A percentile compares a stretch with the other conserved stretches of the same genome.
phyloP scores from a whole-genome alignment of 768 basidiomycete genomes.

The Russula virescens region DNA sequence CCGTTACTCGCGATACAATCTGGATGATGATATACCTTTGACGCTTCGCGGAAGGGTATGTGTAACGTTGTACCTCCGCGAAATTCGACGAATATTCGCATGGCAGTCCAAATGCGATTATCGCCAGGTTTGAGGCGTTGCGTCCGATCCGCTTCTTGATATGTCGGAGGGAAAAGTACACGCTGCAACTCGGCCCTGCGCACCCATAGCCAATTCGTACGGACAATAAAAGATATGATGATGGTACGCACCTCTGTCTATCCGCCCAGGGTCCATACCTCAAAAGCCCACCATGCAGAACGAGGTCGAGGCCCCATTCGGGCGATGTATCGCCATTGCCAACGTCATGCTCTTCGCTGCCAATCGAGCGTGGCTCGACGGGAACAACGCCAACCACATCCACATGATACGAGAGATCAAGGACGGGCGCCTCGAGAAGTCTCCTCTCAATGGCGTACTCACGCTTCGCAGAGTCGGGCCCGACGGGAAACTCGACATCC shows the following conservation, averaged over 20 bases:
- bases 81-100: constrained; percentile 79
- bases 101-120: constrained; percentile 70
- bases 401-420: constrained; percentile 83
- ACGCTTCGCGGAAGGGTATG: constrained; percentile 87
- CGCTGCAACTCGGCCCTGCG: constrained; percentile 58
- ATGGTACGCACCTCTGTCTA: constrained; percentile 62
- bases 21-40: constrained; percentile 52
- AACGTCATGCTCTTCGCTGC: constrained; percentile 45
- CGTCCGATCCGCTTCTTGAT: constrained; percentile 55
- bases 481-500: constrained; percentile 52
- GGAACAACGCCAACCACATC: constrained; percentile 82
- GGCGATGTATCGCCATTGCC: constrained; percentile 86
- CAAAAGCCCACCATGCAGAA: constrained; percentile 67
- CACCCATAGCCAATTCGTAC: constrained; percentile 34
- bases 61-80: constrained; percentile 69
- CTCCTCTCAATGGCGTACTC: constrained; percentile 90
- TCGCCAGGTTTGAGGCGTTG: constrained; percentile 67
- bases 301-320: constrained; percentile 89
- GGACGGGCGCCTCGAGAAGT: constrained; percentile 64
- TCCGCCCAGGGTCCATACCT: constrained; percentile 97
- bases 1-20: not conserved
- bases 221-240: not conserved
- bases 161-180: constrained; percentile 78
- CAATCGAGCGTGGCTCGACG: constrained; percentile 26
- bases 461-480: constrained; percentile 46